A percentile compares a stretch with the other conserved stretches of the same genome.
Conservation (phyloP, 129 eudicot genomes). For the Escallonia rubra region DNA sequence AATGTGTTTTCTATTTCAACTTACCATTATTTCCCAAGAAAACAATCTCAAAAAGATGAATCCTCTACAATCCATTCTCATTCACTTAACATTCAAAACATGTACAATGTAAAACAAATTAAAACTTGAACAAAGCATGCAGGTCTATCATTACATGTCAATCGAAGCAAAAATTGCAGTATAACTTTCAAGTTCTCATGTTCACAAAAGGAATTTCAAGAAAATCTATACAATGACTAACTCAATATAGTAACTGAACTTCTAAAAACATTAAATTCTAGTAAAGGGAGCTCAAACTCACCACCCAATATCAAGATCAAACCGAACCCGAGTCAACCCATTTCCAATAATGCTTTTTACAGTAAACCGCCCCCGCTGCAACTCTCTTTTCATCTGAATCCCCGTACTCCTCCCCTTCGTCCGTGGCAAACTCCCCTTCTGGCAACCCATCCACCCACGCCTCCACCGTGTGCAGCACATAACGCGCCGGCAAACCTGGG, state of each 20-base stretch:
- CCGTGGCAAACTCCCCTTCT: slow-evolving; percentile 63
- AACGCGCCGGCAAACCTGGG: slow-evolving; percentile 96
- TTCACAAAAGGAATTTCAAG: background rate
- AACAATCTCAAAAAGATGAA: too few relatives aligned
- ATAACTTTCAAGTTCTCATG: background rate
- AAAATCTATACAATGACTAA: slow-evolving; percentile 6
- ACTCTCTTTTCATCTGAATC: slow-evolving; percentile 26
- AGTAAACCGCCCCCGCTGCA: slow-evolving; percentile 50
- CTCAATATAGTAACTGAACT: background rate
- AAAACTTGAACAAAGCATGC: background rate
- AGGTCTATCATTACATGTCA: slow-evolving; percentile 6
- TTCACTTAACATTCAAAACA: background rate
- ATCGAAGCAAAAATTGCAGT: slow-evolving; percentile 1
- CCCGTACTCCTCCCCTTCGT: slow-evolving; percentile 60
- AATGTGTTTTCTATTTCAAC: too few relatives aligned
- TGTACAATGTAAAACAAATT: background rate
- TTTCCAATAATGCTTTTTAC: slow-evolving; percentile 86
- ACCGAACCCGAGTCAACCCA: slow-evolving; percentile 61
- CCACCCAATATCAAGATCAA: slow-evolving; percentile 18
- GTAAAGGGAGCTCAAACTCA: slow-evolving; percentile 29
- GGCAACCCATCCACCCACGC: slow-evolving; percentile 82
- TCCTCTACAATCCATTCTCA: too few relatives aligned
- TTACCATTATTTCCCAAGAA: too few relatives aligned
- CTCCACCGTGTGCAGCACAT: slow-evolving; percentile 73
- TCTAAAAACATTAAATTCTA: slow-evolving; percentile 13